Evolutionary conservation across 768 basidiomycete genomes (phyloP).

Genomic region (Russula abietina): DNA sequence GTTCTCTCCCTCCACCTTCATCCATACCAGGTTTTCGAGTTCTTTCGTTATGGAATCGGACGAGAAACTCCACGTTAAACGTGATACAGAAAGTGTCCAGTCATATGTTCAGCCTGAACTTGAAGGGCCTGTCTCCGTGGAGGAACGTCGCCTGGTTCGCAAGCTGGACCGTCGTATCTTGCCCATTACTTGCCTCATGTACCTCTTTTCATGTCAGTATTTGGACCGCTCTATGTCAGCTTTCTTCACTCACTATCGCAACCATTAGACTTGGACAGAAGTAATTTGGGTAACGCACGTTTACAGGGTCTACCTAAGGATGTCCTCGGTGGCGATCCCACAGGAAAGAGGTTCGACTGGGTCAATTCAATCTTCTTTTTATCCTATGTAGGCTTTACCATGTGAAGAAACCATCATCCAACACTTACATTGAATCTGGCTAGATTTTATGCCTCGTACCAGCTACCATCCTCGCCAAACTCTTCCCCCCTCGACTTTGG

Average conservation of each 20-base stretch:
- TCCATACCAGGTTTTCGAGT: neutral
- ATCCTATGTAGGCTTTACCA: slow-evolving; percentile 50
- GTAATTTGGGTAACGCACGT: slow-evolving; percentile 75
- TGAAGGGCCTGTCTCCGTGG: slow-evolving; percentile 24
- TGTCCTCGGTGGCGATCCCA: slow-evolving; percentile 58
- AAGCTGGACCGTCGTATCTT: slow-evolving; percentile 64
- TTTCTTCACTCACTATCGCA: neutral
- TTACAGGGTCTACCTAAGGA: slow-evolving; percentile 65
- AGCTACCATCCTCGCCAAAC: slow-evolving; percentile 57
- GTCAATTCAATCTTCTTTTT: slow-evolving; percentile 72
- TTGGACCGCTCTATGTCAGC: neutral
- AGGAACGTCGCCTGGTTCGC: slow-evolving; percentile 51
- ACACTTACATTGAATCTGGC: neutral
- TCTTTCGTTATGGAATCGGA: neutral
- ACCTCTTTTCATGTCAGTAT: slow-evolving; percentile 67
- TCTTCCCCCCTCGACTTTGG: slow-evolving; percentile 63
- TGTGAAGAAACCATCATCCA: neutral
- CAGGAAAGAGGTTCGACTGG: slow-evolving; percentile 71
- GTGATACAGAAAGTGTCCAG: neutral
- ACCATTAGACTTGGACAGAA: slow-evolving; percentile 54
- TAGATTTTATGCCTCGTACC: slow-evolving; percentile 70
- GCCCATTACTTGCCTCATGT: slow-evolving; percentile 66
- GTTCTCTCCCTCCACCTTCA: neutral
- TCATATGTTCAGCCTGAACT: neutral
- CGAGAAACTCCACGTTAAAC: slow-evolving; percentile 5